phyloP scores from a whole-genome alignment of 208 protist species.

The Crithidia sp. region DNA sequence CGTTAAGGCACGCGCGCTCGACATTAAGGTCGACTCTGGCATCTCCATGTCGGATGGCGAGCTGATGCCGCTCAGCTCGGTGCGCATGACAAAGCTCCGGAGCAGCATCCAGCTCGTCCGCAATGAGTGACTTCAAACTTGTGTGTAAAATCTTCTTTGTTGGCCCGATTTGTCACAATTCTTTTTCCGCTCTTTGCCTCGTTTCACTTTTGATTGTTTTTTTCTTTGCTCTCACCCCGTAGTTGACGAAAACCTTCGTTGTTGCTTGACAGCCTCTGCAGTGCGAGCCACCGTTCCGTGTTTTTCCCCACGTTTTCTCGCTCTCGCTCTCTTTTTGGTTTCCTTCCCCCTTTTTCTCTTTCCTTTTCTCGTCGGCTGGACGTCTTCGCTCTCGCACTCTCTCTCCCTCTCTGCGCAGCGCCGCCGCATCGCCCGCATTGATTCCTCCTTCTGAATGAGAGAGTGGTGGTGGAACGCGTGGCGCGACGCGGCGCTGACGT shows the following conservation, averaged over 20 bases:
- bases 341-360: neutral
- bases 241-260: neutral
- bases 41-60: conserved; percentile 87
- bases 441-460: too few relatives aligned
- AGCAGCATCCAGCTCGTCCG: conserved; percentile 62
- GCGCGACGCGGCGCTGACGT: too few relatives aligned
- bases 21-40: conserved; percentile 75
- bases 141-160: too few relatives aligned
- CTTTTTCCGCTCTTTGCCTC: neutral
- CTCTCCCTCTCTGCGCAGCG: neutral
- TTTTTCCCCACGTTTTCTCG: too few relatives aligned
- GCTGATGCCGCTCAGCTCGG: conserved; percentile 74
- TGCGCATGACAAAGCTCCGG: conserved; percentile 69
- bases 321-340: neutral
- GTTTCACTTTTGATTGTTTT: neutral
- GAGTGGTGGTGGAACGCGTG: too few relatives aligned
- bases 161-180: too few relatives aligned
- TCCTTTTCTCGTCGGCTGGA: neutral
- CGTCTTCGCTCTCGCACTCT: neutral
- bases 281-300: too few relatives aligned
- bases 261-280: neutral
- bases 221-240: neutral
- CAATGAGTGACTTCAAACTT: conserved; percentile 29
- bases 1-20: conserved; percentile 77
- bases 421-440: neutral